A percentile compares a stretch with the other conserved stretches of the same genome.
phyloP scores from a whole-genome alignment of 139 green algal species.

The Chlamydomonas sp. region DNA sequence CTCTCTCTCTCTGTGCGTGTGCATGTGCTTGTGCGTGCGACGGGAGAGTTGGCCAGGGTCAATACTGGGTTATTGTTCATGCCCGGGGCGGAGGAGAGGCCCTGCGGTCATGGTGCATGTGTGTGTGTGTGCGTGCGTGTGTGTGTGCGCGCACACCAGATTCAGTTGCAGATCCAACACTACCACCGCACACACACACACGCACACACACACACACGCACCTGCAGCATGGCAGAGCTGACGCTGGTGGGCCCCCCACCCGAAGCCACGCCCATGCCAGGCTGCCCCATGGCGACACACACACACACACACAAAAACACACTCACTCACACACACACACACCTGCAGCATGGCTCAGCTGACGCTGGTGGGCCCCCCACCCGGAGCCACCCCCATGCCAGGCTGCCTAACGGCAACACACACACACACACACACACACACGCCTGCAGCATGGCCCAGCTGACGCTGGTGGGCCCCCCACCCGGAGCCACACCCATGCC shows the following conservation, averaged over 20 bases:
- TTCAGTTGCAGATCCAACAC: no score
- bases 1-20: no score
- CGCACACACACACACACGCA: constrained; percentile 1
- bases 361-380: background rate
- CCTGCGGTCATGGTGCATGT: no score
- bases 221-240: constrained; percentile 2
- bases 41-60: background rate
- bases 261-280: background rate
- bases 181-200: no score
- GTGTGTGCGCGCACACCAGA: no score
- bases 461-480: background rate
- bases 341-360: constrained; percentile 2
- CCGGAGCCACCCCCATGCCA: background rate
- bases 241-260: background rate
- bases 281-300: background rate
- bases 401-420: background rate
- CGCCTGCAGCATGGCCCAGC: background rate
- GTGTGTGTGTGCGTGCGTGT: no score
- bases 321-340: constrained; percentile 2
- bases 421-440: constrained; percentile 3
- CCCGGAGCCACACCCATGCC: background rate
- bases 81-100: no score
- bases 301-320: no score
- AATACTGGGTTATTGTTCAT: no score
- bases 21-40: constrained; percentile 16